Conservation (phyloP, 2,329 filamentous ascomycete species). For the Penicillium sp. region DNA sequence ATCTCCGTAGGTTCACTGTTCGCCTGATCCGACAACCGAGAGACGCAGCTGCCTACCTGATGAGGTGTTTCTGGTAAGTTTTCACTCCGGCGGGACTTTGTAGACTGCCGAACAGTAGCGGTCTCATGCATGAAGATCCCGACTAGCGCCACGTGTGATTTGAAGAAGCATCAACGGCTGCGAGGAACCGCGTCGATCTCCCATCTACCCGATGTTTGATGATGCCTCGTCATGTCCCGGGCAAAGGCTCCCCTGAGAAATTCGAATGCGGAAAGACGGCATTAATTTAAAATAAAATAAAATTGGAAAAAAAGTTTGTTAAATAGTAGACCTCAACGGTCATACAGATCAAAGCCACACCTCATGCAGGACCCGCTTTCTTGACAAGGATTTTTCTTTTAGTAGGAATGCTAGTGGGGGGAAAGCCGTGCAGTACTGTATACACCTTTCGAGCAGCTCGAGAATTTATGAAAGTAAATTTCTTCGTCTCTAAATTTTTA, state of each 20-base stretch:
- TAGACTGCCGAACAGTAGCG: constrained; percentile 4
- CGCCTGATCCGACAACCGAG: constrained; percentile 4
- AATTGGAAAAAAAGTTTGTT: background rate
- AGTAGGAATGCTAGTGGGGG: constrained; percentile 9
- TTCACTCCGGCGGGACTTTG: background rate
- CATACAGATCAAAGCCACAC: constrained; percentile 12
- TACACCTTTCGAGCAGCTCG: constrained; percentile 8
- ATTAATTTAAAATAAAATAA: background rate
- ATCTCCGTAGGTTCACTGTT: background rate
- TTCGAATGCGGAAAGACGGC: background rate
- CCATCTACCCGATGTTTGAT: constrained; percentile 33
- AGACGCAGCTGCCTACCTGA: background rate
- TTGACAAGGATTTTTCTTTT: constrained; percentile 9
- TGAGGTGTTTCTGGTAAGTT: background rate
- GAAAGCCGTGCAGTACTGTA: constrained; percentile 10
- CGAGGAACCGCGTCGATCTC: constrained; percentile 42
- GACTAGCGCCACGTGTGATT: constrained; percentile 42
- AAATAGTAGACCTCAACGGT: constrained; percentile 1
- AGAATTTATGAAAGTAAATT: background rate
- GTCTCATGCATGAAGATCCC: constrained; percentile 39
- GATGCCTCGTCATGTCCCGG: constrained; percentile 11
- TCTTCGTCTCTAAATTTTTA: constrained; percentile 1
- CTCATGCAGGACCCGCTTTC: constrained; percentile 22
- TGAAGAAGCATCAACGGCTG: constrained; percentile 40
- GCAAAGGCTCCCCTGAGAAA: constrained; percentile 15